Evolutionary conservation across 2,329 filamentous ascomycete genomes (phyloP), one percentile per base, ranked within the genome.

Genomic region (Cercospora nicotianae): DNA sequence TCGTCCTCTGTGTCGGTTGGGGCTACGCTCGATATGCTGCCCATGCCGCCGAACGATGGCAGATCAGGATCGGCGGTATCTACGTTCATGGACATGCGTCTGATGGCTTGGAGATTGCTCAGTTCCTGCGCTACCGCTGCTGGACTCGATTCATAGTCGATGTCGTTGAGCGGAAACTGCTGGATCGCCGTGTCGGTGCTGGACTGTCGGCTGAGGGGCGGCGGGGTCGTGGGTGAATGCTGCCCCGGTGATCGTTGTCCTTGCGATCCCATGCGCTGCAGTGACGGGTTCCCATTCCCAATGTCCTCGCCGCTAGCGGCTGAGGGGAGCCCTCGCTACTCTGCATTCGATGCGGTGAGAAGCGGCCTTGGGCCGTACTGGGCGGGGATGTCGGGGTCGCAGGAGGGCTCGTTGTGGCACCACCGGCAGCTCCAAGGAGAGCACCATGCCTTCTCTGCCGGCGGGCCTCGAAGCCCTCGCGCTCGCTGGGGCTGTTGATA

Each of bases 71-170:
- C 82, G 28, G 86, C 82, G 5, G 83, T 85, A 72, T 88, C 86
- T 6, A 96, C 92, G 78, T 96, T 94, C 93, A 97, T 97, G 20
- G 94, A 97, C 89, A 97, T 92, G 72, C 94, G 88, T 73, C 94
- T 88, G 70, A 97, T 87, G 2, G 94, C 94, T 79, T 96, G 93
- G 69, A 97, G 82, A 76, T 97, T 97, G 83, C 91, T 96, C 74
- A 97, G 83, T 81, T 97, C 94, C 81, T 96, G 92, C 28, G 93
- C 93, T 67, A 97, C 92, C 69, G 94, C 93, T 67, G 90, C 93
- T 0, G 94, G 91, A 75, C 94, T 91, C 70, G 93, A 93, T 78
- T 97, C 94, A 79, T 95, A 95, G 76, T 94, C 92, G 70, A 96
- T 87, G 73, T 94, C 89, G 75, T 94, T 94, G 71, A 94, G 87